Percentiles rank a stretch among this genome's conserved stretches.
Evolutionary conservation across 352 stramenopile genomes (phyloP).

Genomic region (Discostella stelligera): DNA sequence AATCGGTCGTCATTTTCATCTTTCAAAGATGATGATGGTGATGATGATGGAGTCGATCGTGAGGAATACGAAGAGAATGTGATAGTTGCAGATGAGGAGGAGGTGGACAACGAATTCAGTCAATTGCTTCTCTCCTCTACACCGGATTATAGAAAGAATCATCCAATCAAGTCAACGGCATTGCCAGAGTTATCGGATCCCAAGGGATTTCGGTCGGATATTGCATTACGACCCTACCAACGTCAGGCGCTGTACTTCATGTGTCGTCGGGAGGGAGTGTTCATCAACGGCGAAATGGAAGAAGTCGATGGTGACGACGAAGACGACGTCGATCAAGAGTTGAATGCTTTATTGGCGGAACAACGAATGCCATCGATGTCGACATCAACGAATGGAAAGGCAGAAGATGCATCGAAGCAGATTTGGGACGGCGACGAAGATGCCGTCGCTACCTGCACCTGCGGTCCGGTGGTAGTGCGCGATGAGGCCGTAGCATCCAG

Average conservation of each 20-base stretch:
- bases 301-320: constrained; percentile 14
- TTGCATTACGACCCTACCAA: constrained; percentile 74
- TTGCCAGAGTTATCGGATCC: constrained; percentile 62
- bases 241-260: constrained; percentile 77
- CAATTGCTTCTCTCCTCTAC: constrained; percentile 23
- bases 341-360: constrained; percentile 59
- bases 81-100: constrained; percentile 14
- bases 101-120: constrained; percentile 36
- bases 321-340: constrained; percentile 39
- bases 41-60: constrained; percentile 19
- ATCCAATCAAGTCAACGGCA: neutral
- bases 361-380: constrained; percentile 30
- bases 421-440: constrained; percentile 15
- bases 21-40: constrained; percentile 4
- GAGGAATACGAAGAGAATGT: constrained; percentile 32
- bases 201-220: constrained; percentile 40
- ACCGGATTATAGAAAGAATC: neutral
- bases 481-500: constrained; percentile 27
- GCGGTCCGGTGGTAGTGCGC: constrained; percentile 64
- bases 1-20: neutral
- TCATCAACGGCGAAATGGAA: constrained; percentile 15
- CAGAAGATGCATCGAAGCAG: constrained; percentile 7
- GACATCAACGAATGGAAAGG: neutral
- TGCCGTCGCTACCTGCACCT: constrained; percentile 51
- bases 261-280: constrained; percentile 60